These are phyloP conservation scores for Lathyrus sativus DNA, from an alignment of 306 rosid genomes.

Conservation along the genomic window DNA sequence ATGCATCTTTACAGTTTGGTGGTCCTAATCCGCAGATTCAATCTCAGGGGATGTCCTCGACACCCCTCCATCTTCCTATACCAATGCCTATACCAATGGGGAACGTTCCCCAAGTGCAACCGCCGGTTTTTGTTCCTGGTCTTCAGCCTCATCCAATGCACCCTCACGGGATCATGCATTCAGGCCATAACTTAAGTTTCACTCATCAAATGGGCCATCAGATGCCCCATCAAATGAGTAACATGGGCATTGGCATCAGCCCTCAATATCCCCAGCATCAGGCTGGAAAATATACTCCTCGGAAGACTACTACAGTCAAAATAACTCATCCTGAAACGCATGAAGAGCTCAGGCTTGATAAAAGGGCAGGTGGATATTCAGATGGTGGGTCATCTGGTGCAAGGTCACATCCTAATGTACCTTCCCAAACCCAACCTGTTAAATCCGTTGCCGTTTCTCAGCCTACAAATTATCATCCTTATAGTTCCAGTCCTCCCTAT, in stretches of 20 bases:
- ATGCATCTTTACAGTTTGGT: conserved; percentile 70
- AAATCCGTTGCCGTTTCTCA: conserved; percentile 56
- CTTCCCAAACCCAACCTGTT: conserved; percentile 71
- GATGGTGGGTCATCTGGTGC: conserved; percentile 65
- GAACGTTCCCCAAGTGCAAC: conserved; percentile 78
- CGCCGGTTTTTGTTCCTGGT: conserved; percentile 63
- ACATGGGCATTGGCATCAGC: conserved; percentile 58
- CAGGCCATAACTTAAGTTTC: conserved; percentile 65
- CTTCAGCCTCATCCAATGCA: conserved; percentile 82
- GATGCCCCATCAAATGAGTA: conserved; percentile 67
- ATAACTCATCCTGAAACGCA: conserved; percentile 96
- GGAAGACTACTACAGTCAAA: conserved; percentile 68
- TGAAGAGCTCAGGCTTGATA: conserved; percentile 85
- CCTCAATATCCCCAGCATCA: conserved; percentile 76
- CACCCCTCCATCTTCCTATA: conserved; percentile 71
- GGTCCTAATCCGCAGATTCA: conserved; percentile 79
- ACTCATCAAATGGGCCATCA: conserved; percentile 71
- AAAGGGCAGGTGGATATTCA: conserved; percentile 59
- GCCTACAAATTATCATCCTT: conserved; percentile 50
- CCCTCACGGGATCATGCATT: conserved; percentile 73
- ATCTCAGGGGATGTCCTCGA: conserved; percentile 70
- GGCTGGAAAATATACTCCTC: conserved; percentile 75
- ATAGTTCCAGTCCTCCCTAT: conserved; percentile 45
- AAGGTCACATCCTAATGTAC: conserved; percentile 60
- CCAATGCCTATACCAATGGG: conserved; percentile 65